These are phyloP conservation scores for Podospora sp. DNA, from an alignment of 495 filamentous ascomycete species.

Conservation along the genomic window DNA sequence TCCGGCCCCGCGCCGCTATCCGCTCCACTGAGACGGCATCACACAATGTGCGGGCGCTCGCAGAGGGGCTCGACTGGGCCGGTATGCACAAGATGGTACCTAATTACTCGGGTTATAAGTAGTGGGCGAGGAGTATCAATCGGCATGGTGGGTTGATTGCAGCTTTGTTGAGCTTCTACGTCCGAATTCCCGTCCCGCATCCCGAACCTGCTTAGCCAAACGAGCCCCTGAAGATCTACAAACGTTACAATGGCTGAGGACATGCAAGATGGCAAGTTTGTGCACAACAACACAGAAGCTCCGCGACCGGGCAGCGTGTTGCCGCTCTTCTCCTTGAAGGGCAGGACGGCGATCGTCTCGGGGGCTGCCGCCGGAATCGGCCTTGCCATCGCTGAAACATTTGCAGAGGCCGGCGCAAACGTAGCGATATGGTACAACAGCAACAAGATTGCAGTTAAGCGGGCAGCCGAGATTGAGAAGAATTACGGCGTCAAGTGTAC, in stretches of 20 bases:
- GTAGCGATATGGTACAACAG: conserved; percentile 86
- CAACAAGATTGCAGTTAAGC: conserved; percentile 69
- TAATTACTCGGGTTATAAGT: background rate
- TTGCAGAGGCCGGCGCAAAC: conserved; percentile 83
- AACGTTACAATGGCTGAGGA: conserved; percentile 40
- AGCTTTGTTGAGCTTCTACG: background rate
- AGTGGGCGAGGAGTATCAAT: background rate
- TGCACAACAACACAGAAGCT: conserved; percentile 60
- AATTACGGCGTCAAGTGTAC: conserved; percentile 80
- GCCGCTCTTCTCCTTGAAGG: conserved; percentile 81
- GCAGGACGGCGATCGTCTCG: conserved; percentile 81
- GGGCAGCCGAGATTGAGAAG: conserved; percentile 72
- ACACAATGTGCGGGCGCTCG: background rate
- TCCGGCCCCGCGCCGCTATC: conserved; percentile 3
- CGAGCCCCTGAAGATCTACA: background rate
- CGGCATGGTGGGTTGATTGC: background rate
- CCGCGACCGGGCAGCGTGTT: conserved; percentile 66
- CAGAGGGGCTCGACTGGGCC: background rate
- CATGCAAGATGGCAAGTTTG: conserved; percentile 58
- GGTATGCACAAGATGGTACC: background rate
- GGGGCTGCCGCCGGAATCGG: conserved; percentile 85
- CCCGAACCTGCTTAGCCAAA: background rate
- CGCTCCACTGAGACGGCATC: conserved; percentile 6
- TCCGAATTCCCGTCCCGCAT: background rate
- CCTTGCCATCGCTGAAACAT: conserved; percentile 69